Evolutionary conservation across 2,329 filamentous ascomycete species (phyloP).

Genomic region (Fusarium palustre): DNA sequence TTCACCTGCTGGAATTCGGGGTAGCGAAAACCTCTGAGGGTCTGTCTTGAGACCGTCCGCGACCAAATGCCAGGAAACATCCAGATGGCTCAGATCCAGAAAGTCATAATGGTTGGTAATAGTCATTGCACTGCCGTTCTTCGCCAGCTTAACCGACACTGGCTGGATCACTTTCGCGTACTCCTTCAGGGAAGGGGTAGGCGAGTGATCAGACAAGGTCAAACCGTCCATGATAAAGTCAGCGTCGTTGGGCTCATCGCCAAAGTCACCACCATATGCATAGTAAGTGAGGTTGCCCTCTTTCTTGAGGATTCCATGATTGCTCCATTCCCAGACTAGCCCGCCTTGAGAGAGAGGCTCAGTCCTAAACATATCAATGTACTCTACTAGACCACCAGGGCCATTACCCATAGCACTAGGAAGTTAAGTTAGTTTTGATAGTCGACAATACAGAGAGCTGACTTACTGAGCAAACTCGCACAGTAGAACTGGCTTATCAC

Average conservation of each 20-base stretch:
- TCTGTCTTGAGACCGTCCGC: constrained; percentile 16
- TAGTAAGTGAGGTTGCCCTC: constrained; percentile 4
- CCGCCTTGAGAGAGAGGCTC: constrained; percentile 67
- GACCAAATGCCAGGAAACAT: constrained; percentile 18
- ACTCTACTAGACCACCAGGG: constrained; percentile 74
- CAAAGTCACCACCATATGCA: constrained; percentile 72
- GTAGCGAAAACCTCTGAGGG: not conserved
- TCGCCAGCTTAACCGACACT: not conserved
- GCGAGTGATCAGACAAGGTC: constrained; percentile 16
- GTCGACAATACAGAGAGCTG: accelerated
- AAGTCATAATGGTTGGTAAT: constrained; percentile 26
- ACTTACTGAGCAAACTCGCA: constrained; percentile 63
- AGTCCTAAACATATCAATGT: constrained; percentile 72
- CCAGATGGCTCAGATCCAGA: constrained; percentile 8
- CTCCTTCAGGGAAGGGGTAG: constrained; percentile 20
- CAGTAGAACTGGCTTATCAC: constrained; percentile 66
- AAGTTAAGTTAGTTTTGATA: not conserved
- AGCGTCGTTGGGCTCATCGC: constrained; percentile 68
- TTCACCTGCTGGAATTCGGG: not conserved
- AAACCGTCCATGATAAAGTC: constrained; percentile 71
- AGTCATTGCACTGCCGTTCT: not conserved
- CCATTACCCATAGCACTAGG: constrained; percentile 76
- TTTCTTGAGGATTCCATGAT: constrained; percentile 54
- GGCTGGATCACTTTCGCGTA: constrained; percentile 33
- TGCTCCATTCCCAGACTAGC: constrained; percentile 74